phyloP scores from a whole-genome alignment of 2,329 filamentous ascomycete species.

The Colletotrichum melonis region DNA sequence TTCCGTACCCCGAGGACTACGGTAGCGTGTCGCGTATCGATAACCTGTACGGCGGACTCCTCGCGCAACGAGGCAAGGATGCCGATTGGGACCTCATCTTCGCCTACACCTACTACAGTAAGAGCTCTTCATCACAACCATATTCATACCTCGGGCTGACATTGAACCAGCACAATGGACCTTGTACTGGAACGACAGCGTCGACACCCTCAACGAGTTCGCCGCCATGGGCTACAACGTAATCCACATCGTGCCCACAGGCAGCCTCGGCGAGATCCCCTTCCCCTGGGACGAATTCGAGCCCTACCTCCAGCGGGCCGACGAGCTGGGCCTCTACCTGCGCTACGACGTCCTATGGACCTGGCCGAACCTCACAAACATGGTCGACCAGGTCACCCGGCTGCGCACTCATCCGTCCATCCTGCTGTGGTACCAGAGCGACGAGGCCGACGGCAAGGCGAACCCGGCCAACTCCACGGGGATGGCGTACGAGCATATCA shows the following conservation, averaged over 20 bases:
- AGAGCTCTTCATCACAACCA: conserved; percentile 48
- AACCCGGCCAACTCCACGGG: conserved; percentile 61
- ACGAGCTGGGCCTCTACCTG: conserved; percentile 48
- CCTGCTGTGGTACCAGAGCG: conserved; percentile 33
- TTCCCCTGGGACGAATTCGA: conserved; percentile 32
- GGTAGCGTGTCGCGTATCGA: conserved; percentile 60
- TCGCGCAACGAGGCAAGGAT: conserved; percentile 37
- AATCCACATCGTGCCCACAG: conserved; percentile 42
- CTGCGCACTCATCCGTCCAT: conserved; percentile 27
- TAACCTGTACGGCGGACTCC: conserved; percentile 55
- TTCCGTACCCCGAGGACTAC: conserved; percentile 52
- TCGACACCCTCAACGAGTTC: conserved; percentile 47
- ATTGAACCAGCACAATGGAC: conserved; percentile 51
- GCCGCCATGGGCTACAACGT: conserved; percentile 54
- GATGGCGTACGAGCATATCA: conserved; percentile 56
- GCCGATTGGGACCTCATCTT: conserved; percentile 50
- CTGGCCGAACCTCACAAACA: conserved; percentile 20
- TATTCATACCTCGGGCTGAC: conserved; percentile 31
- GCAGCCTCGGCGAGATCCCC: conserved; percentile 27
- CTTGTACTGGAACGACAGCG: conserved; percentile 51
- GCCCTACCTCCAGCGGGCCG: conserved; percentile 43
- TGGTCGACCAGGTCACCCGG: conserved; percentile 28
- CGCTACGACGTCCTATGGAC: conserved; percentile 34
- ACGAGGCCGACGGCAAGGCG: conserved; percentile 32
- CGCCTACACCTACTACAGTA: conserved; percentile 55